Evolutionary conservation across 1,284 basidiomycete genomes (phyloP), one percentile per base, ranked within the genome.

Genomic region (Leccinum laetum): DNA sequence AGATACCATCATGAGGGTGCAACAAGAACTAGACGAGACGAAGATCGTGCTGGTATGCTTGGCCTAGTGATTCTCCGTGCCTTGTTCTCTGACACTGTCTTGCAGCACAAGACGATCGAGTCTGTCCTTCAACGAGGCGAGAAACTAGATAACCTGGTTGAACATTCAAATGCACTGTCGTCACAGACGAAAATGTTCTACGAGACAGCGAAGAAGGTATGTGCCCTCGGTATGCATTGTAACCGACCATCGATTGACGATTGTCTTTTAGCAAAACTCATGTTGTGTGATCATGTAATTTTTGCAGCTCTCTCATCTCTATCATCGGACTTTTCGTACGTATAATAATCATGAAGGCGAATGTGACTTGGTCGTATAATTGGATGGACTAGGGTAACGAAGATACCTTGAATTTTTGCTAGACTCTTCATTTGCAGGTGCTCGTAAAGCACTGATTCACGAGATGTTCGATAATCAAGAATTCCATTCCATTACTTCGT

Each of bases 31-130:
- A 59, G 98, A 99, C 76, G 98, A 99, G 83, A 99, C 98, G 8
- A 99, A 99, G 90, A 97, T 99, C 71, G 90, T 99, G 44, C 80
- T 98, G 78, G 95, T 96, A 70, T 26, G 66, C 55, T 58, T 16
- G 55, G 39, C 35, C 16, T 29, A 35, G 21, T 37, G 44, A 37
- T 29, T 46, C 29, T 58, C 10, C 0, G 14, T 32, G 18, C 4
- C 21, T 5, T 18, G 41, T 39, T 60, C 18, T 59, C 58, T 64
- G 26, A 64, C 62, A 21, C 44, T n/a, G 4, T 61, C 62, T 32
- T 67, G 58, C 73, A 97, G 94, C 98, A 99, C 85, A 98, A 99
- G 85, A 99, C 98, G 14, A 99, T 99, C 74, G 98, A 99, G 77
- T 94, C 93, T 2, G 97, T 99, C 2, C 85, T 99, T 44, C 91